These are phyloP conservation scores for Penicillium robsamsonii DNA, from an alignment of 495 filamentous ascomycete genomes.

Conservation along the genomic window DNA sequence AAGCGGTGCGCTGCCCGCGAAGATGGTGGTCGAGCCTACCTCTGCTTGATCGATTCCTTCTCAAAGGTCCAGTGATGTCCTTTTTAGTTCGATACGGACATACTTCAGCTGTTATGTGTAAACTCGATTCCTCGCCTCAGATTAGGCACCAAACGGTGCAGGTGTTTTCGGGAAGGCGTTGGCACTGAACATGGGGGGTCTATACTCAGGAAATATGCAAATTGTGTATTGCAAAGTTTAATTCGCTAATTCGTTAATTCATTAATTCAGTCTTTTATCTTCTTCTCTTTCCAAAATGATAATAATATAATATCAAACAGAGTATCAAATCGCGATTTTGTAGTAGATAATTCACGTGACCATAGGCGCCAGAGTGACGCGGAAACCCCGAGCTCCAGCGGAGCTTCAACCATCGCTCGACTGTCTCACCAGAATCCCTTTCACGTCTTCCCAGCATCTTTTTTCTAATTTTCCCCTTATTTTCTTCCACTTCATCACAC, in stretches of 20 bases:
- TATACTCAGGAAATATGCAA: constrained; percentile 12
- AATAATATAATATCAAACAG: neutral
- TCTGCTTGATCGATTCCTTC: neutral
- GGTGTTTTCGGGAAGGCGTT: constrained; percentile 8
- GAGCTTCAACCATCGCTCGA: constrained; percentile 33
- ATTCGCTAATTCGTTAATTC: neutral
- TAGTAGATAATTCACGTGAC: constrained; percentile 35
- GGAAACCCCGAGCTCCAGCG: constrained; percentile 38
- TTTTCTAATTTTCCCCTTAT: constrained; percentile 6
- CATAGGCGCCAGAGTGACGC: constrained; percentile 46
- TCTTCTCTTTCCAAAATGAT: neutral
- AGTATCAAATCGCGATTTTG: neutral
- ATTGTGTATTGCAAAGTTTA: constrained; percentile 13
- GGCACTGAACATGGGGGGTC: constrained; percentile 2
- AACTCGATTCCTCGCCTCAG: neutral
- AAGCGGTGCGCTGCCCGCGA: constrained; percentile 8
- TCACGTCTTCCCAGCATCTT: constrained; percentile 13
- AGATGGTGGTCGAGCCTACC: constrained; percentile 5
- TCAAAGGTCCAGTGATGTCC: too few species aligned
- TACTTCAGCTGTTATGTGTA: constrained; percentile 4
- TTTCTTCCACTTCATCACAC: constrained; percentile 25
- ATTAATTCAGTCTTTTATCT: neutral
- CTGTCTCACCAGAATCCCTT: constrained; percentile 22
- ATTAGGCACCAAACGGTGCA: constrained; percentile 4
- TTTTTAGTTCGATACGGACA: neutral